Base-by-base conservation (phyloP, 2,329 filamentous ascomycete genomes). In the Aspergillus proliferans region DNA sequence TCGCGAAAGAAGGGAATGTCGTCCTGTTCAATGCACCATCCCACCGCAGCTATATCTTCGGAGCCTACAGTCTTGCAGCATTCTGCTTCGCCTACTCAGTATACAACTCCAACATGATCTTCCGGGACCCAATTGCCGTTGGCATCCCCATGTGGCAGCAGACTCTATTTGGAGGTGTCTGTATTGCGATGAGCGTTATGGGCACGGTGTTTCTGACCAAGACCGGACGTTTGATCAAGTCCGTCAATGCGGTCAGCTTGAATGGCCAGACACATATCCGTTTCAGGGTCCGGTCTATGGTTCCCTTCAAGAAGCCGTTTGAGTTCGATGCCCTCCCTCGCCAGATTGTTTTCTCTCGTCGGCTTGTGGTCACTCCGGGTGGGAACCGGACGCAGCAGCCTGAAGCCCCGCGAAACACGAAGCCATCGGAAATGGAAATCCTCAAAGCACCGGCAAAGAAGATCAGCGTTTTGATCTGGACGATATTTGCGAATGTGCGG, bases 1-100 rank as follows among this genome's bases (percentile, higher is more conserved):
- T 88, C 34, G 78, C 80, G 12, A 71, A 72, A 50, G 79, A 80
- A 53, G 61, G 74, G n/a, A 69, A 74, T 1, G 82, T 84, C 6
- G 67, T 79, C 3, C 73, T 88, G 40, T 88, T 86, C 71, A 75
- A 84, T 58, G 78, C 79, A 1, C 81, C 82, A 12, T 82, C 82
- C 1, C 83, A 87, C 59, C 78, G 78, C 49, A 75, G 76, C 67
- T 85, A 83, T 65, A 76, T 85, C 53, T 62, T 80, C 56, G 78
- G 80, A 42, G 81, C 80, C 61, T 83, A 84, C 66, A 65, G 71
- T 12, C 76, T 80, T 22, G 78, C 78, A 2, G 52, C 74, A 19
- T 78, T 79, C 59, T 81, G 77, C 64, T 72, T 81, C 49, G 56
- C 65, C 34, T 81, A 77, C 58, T 73, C 76, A 2, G 67, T 71